Conservation (phyloP, 768 basidiomycete species). For the Lyophyllum decastes region DNA sequence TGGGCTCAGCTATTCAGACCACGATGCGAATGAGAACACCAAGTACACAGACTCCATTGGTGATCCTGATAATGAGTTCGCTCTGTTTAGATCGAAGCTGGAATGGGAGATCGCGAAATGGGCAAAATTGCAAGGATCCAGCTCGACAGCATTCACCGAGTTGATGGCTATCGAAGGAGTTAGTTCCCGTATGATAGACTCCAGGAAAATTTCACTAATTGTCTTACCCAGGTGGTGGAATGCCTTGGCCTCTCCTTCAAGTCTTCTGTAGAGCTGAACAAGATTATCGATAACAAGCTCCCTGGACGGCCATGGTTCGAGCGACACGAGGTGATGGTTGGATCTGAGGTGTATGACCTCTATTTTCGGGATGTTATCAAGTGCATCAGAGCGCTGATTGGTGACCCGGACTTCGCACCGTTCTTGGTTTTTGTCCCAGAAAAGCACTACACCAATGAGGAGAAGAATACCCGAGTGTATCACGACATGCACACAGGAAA, state of each 20-base stretch:
- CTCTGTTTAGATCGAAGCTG: conserved; percentile 33
- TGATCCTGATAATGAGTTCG: conserved; percentile 13
- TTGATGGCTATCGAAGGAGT: conserved; percentile 40
- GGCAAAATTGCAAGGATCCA: conserved; percentile 35
- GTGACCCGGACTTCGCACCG: conserved; percentile 31
- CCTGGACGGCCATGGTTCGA: conserved; percentile 25
- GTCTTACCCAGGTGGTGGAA: conserved; percentile 22
- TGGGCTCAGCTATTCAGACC: conserved; percentile 1
- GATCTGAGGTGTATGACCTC: conserved; percentile 28
- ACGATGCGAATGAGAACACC: background rate
- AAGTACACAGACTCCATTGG: conserved; percentile 2
- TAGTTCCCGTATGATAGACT: conserved; percentile 8
- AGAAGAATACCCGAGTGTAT: conserved; percentile 17
- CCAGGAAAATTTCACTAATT: conserved; percentile 1
- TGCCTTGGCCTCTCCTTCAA: conserved; percentile 27
- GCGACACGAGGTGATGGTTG: conserved; percentile 26
- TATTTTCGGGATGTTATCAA: conserved; percentile 33
- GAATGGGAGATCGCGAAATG: conserved; percentile 42
- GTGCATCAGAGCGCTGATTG: conserved; percentile 34
- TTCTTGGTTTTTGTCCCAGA: conserved; percentile 37
- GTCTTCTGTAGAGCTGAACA: conserved; percentile 25
- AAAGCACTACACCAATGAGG: conserved; percentile 30
- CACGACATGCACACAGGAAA: conserved; percentile 48
- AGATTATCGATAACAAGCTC: conserved; percentile 26
- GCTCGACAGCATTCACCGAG: conserved; percentile 38